Evolutionary conservation across 2,329 filamentous ascomycete species (phyloP).

Genomic region (Phyllosticta citribraziliensis): DNA sequence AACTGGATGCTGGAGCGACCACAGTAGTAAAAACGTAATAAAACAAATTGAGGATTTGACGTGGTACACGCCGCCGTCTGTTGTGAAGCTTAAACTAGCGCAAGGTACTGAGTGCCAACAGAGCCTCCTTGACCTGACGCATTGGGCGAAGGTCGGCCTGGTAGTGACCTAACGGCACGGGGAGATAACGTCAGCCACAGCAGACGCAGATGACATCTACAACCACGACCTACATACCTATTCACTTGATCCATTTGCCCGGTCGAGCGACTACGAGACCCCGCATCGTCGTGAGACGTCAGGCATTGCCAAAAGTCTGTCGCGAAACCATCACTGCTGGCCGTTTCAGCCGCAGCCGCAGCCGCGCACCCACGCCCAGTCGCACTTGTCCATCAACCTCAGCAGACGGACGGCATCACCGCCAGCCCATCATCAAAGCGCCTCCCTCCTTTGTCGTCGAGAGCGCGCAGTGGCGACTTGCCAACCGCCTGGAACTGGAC

Average conservation of each 20-base stretch:
- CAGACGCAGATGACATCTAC: no score
- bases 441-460: background rate
- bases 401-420: background rate
- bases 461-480: background rate
- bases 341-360: conserved; percentile 9
- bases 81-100: background rate
- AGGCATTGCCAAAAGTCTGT: background rate
- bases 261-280: background rate
- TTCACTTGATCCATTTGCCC: background rate
- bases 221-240: background rate
- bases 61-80: background rate
- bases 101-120: background rate
- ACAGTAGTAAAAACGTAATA: conserved; percentile 11
- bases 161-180: background rate
- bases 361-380: background rate
- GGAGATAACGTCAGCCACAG: conserved; percentile 5
- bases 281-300: background rate
- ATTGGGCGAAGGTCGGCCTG: background rate
- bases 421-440: background rate
- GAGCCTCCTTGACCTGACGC: background rate
- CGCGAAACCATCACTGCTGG: conserved; percentile 5
- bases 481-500: no score
- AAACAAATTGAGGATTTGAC: conserved; percentile 8
- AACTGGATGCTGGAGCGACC: conserved; percentile 8
- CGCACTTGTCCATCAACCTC: background rate